phyloP scores from a whole-genome alignment of 805 yeast genomes.

The Saccharomycopsis guyanensis region DNA sequence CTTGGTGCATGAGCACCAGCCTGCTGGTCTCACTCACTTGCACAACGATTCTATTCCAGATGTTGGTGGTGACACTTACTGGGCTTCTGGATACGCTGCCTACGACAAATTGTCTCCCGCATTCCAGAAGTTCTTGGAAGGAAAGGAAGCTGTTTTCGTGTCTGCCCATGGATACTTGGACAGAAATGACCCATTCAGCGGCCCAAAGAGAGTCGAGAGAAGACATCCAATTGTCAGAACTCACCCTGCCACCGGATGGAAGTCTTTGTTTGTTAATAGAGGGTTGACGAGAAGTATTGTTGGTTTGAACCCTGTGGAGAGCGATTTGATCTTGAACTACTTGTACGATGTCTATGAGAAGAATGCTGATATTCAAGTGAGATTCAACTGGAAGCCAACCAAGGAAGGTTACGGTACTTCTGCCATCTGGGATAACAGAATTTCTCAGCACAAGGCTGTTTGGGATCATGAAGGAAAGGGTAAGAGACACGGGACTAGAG shows the following conservation, averaged over 20 bases:
- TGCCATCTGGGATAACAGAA: slow-evolving; percentile 56
- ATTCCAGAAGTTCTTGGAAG: slow-evolving; percentile 39
- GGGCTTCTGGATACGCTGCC: slow-evolving; percentile 46
- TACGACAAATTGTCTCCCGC: slow-evolving; percentile 46
- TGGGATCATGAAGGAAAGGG: slow-evolving; percentile 39
- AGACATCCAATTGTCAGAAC: slow-evolving; percentile 57
- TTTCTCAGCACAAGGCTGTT: slow-evolving; percentile 47
- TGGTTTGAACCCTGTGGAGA: slow-evolving; percentile 46
- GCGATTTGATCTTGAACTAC: slow-evolving; percentile 39
- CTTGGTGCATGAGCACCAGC: slow-evolving; percentile 47
- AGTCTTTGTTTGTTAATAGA: slow-evolving; percentile 47
- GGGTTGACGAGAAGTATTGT: slow-evolving; percentile 43
- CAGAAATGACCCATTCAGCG: slow-evolving; percentile 38
- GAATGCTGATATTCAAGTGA: slow-evolving; percentile 47
- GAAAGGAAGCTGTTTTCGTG: slow-evolving; percentile 34
- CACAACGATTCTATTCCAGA: slow-evolving; percentile 43
- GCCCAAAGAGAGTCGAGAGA: slow-evolving; percentile 43
- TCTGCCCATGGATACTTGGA: slow-evolving; percentile 38
- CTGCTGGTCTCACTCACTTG: slow-evolving; percentile 49
- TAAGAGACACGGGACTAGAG: slow-evolving; percentile 45
- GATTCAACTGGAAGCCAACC: slow-evolving; percentile 45
- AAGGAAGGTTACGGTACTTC: slow-evolving; percentile 38
- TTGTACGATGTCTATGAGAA: slow-evolving; percentile 40
- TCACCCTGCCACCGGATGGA: slow-evolving; percentile 61
- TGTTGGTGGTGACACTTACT: slow-evolving; percentile 48